Evolutionary conservation across 2,329 filamentous ascomycete species (phyloP), one percentile per base, ranked within the genome.

Genomic region (Amauroascus niger): DNA sequence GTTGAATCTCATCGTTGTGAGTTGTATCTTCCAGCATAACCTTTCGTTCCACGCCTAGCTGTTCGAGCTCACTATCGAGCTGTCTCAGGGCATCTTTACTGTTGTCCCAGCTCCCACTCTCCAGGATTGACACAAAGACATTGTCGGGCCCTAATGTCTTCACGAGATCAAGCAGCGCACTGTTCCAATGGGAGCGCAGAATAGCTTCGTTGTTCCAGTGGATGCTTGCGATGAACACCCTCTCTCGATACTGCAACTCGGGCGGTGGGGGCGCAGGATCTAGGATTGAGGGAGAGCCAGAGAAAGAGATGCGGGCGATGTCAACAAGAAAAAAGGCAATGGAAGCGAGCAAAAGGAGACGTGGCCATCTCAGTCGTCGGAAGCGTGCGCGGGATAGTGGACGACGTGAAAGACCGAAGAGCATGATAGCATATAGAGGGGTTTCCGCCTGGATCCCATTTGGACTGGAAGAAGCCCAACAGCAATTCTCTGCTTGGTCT

Each of bases 31-130:
- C 81, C 5, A 83, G 63, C 2, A 78, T 71, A 22, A 87, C 75
- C 26, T 71, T 78, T 26, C 76, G 74, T 39, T 71, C 67, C 1
- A 86, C 77, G 1, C 76, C 74, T 14, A 79, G 60, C 11, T 64
- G 63, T 7, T 73, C 77, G 8, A 87, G 69, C 52, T 77, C 67
- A 1, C 57, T 59, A 54, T 84, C 81, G 26, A 88, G 69, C 22
- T 78, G 73, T 20, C 65, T 68, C 58, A 88, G 68, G 6, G 78
- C 79, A 14, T 71, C 75, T 65, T 87, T 87, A 16, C 79, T 86
- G 55, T 82, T 73, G 64, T 88, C 85, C 71, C 78, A 82, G 63
- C 81, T 85, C 4, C 84, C 84, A 60, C 80, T 84, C 65, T 88
- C 84, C 55, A 79, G 77, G 28, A 87, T 76, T 56, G 79, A 81